These are phyloP conservation scores for Scutellaria barbata DNA, from an alignment of 257 asterid genomes.

Conservation along the genomic window DNA sequence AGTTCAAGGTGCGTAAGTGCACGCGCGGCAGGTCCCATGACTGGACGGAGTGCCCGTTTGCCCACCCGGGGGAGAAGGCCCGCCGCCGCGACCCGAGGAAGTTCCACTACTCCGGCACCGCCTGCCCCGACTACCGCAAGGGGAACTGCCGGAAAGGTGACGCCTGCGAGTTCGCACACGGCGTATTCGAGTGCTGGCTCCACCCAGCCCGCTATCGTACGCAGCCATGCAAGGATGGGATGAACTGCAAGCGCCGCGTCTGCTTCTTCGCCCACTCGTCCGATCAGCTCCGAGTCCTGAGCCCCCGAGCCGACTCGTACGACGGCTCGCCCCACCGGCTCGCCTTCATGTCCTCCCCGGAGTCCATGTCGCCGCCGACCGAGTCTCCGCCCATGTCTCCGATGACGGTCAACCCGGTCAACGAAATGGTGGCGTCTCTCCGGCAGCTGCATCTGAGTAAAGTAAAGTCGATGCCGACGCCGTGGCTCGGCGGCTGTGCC, in stretches of 20 bases:
- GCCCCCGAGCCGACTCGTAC: conserved; percentile 59
- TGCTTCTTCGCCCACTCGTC: conserved; percentile 91
- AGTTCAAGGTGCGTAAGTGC: conserved; percentile 78
- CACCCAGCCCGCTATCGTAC: conserved; percentile 92
- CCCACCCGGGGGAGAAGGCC: conserved; percentile 91
- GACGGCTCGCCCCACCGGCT: conserved; percentile 49
- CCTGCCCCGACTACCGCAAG: conserved; percentile 79
- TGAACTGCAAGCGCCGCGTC: conserved; percentile 64
- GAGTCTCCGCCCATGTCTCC: conserved; percentile 54
- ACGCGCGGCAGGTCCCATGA: conserved; percentile 79
- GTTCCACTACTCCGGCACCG: conserved; percentile 71
- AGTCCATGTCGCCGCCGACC: conserved; percentile 40
- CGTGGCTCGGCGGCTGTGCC: conserved; percentile 40
- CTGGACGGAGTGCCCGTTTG: conserved; percentile 94
- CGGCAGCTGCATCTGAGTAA: conserved; percentile 50
- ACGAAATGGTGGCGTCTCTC: conserved; percentile 48
- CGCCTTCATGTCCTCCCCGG: conserved; percentile 51
- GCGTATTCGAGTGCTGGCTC: conserved; percentile 90
- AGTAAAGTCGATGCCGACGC: conserved; percentile 46
- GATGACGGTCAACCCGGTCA: conserved; percentile 31
- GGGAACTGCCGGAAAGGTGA: conserved; percentile 72
- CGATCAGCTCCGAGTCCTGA: conserved; percentile 66
- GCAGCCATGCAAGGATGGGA: conserved; percentile 87
- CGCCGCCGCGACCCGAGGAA: conserved; percentile 90
- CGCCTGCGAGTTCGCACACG: conserved; percentile 77